Evolutionary conservation across 257 asterid genomes (phyloP).

Genomic region (Dorcoceras hygrometricum): DNA sequence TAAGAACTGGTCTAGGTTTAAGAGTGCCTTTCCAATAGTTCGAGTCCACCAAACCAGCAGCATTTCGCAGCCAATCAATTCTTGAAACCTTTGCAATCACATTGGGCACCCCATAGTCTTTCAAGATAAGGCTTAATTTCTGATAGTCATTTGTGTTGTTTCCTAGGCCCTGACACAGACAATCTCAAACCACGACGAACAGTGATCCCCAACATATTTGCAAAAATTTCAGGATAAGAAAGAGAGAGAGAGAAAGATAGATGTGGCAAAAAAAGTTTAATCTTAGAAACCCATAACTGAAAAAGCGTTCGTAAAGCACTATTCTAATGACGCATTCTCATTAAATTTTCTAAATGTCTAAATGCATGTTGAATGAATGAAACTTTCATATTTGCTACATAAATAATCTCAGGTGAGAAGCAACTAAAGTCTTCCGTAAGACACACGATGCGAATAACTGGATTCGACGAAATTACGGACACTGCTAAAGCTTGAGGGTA

Average conservation of each 20-base stretch:
- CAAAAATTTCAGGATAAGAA: neutral
- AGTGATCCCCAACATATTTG: neutral
- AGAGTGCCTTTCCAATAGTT: conserved; percentile 92
- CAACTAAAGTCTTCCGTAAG: too few relatives aligned
- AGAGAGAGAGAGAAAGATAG: too few relatives aligned
- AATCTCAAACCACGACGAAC: neutral
- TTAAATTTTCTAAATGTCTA: too few relatives aligned
- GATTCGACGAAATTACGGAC: too few relatives aligned
- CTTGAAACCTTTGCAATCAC: conserved; percentile 79
- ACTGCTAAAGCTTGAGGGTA: too few relatives aligned
- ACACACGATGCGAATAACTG: too few relatives aligned
- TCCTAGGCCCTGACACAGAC: conserved; percentile 71
- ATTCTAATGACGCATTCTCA: neutral
- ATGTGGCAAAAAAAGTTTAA: neutral
- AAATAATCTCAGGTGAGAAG: too few relatives aligned
- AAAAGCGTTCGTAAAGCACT: neutral
- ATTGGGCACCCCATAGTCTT: conserved; percentile 67
- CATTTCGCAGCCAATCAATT: conserved; percentile 91
- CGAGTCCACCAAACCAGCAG: conserved; percentile 80
- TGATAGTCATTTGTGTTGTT: conserved; percentile 76
- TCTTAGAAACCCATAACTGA: neutral
- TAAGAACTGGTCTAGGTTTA: conserved; percentile 87
- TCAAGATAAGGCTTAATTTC: conserved; percentile 55
- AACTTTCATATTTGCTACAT: too few relatives aligned
- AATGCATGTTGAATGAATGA: too few relatives aligned